Base-by-base conservation (phyloP, 2,329 filamentous ascomycete species). In the Aspergillus sojae region DNA sequence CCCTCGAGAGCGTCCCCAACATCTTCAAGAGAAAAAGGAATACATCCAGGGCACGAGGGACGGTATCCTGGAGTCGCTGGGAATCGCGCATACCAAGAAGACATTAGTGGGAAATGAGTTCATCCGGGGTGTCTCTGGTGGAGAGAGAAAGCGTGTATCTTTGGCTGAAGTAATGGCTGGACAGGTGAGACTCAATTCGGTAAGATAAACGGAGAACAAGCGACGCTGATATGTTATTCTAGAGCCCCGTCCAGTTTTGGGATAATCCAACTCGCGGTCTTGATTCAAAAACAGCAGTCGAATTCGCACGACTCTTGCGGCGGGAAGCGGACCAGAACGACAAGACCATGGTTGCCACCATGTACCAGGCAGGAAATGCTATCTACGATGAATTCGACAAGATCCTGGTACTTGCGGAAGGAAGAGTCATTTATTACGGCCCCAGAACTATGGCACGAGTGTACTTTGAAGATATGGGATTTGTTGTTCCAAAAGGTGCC, bases 361-460 rank as follows among this genome's bases (percentile, higher is more conserved):
- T 89, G 0, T 91, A 91, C 71, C 89, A 91, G 70, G 89, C 89
- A 1, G 87, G 87, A 9, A 89, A 91, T 59, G 86, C 83, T 6
- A 90, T 91, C 63, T 90, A 89, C 71, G 80, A 89, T 39, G 80
- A 88, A 1, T 91, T 91, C 70, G 88, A 91, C 74, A 91, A 91
- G 71, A 86, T 90, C 0, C 79, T 91, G 0, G 84, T 91, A 1
- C 80, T 91, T 1, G 88, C 90, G 21, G 83, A 87, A 50, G 89
- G 89, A 34, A 84, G 85, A 62, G 77, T 90, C 62, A 83, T 88
- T 30, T 91, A 85, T 77, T 91, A 88, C 65, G 89, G 89, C 0
- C 83, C 87, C 0, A 78, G 81, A 50, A 75, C 80, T 4, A 79
- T 86, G 56, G 89, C 89, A 0, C 78, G 81, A 4, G 81, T 82